A percentile compares a stretch with the other conserved stretches of the same genome.
Evolutionary conservation across 176 grass and related monocot species (phyloP).

Genomic region (Thalia dealbata): DNA sequence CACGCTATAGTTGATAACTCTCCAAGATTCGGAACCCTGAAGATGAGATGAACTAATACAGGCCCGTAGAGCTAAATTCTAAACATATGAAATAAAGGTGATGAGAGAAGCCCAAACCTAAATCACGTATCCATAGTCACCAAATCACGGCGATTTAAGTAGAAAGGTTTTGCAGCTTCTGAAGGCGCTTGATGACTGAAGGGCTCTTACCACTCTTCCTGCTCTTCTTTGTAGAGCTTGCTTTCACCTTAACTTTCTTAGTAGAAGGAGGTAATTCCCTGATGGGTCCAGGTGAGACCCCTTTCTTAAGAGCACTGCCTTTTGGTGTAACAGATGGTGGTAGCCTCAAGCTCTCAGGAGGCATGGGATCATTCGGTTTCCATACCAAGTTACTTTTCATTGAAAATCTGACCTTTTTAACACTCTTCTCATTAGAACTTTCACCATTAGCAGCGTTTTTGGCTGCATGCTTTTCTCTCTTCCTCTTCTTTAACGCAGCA

Average conservation of each 20-base stretch:
- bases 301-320: slow-evolving; percentile 91
- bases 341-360: slow-evolving; percentile 68
- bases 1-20: background rate
- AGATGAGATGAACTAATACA: slow-evolving; percentile 1
- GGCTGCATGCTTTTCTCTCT: slow-evolving; percentile 33
- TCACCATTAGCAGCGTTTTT: slow-evolving; percentile 17
- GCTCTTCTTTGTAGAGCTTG: slow-evolving; percentile 66
- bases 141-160: slow-evolving; percentile 24
- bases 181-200: slow-evolving; percentile 55
- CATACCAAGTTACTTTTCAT: slow-evolving; percentile 93
- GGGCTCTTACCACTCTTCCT: slow-evolving; percentile 45
- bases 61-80: slow-evolving; percentile 38
- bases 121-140: slow-evolving; percentile 13
- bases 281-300: slow-evolving; percentile 71
- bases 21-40: background rate
- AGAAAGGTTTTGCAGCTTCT: slow-evolving; percentile 65
- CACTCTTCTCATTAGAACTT: slow-evolving; percentile 32
- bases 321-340: slow-evolving; percentile 84
- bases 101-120: slow-evolving; percentile 27
- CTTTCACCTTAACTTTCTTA: slow-evolving; percentile 55
- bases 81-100: slow-evolving; percentile 24
- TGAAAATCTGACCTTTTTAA: slow-evolving; percentile 83
- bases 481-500: slow-evolving; percentile 58
- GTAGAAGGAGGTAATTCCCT: slow-evolving; percentile 32
- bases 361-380: slow-evolving; percentile 80